Conservation (phyloP, 2,329 filamentous ascomycete genomes). For the Fusarium equiseti region DNA sequence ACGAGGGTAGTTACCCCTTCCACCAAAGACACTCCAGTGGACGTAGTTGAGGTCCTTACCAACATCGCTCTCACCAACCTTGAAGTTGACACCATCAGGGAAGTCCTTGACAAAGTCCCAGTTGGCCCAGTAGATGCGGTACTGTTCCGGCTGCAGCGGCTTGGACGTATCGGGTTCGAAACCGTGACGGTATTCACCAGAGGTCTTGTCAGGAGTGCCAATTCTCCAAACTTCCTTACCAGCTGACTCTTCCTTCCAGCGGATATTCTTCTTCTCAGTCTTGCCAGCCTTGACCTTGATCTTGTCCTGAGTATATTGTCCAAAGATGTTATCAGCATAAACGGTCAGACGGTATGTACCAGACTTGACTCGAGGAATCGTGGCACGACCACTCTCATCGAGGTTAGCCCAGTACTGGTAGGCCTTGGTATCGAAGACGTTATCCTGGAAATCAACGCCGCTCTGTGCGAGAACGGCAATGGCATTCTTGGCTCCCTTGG, state of each 20-base stretch:
- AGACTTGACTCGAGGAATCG: slow-evolving; percentile 66
- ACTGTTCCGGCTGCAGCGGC: slow-evolving; percentile 66
- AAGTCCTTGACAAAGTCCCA: slow-evolving; percentile 72
- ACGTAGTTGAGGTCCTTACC: slow-evolving; percentile 70
- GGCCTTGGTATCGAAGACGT: slow-evolving; percentile 64
- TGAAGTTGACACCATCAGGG: slow-evolving; percentile 68
- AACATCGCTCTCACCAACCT: slow-evolving; percentile 64
- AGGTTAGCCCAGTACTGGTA: slow-evolving; percentile 74
- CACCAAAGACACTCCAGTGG: slow-evolving; percentile 74
- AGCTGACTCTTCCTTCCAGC: slow-evolving; percentile 66
- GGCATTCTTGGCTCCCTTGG: slow-evolving; percentile 61
- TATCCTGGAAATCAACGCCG: slow-evolving; percentile 51
- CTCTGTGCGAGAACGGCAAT: slow-evolving; percentile 64
- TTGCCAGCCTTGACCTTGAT: slow-evolving; percentile 56
- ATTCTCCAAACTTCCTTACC: slow-evolving; percentile 73
- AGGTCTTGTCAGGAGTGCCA: slow-evolving; percentile 71
- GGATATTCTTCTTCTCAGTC: slow-evolving; percentile 53
- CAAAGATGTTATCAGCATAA: slow-evolving; percentile 72
- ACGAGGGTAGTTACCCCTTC: slow-evolving; percentile 62
- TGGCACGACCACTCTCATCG: slow-evolving; percentile 59
- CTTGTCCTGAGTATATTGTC: slow-evolving; percentile 67
- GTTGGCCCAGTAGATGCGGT: slow-evolving; percentile 70
- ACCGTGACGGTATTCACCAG: slow-evolving; percentile 71
- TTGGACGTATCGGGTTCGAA: slow-evolving; percentile 61
- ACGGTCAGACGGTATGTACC: slow-evolving; percentile 72